Percentiles rank a stretch among this genome's conserved stretches.
Evolutionary conservation across 2,329 filamentous ascomycete genomes (phyloP).

Genomic region (Aspergillus sp.): DNA sequence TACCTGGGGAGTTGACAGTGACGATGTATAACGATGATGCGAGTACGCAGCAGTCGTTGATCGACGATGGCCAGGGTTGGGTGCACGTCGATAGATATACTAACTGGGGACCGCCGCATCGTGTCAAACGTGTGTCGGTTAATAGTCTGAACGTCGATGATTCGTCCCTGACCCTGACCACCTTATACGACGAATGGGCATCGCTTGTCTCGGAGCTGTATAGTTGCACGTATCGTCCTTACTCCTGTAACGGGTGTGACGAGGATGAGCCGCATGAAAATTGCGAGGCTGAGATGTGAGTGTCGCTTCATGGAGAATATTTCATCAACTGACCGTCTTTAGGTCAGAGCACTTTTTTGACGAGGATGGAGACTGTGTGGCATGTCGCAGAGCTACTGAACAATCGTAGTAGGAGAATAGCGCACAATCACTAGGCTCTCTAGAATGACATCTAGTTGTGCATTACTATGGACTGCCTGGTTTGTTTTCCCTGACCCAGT

Average conservation of each 20-base stretch:
- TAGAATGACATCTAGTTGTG: too few species aligned
- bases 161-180: neutral
- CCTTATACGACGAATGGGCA: too few species aligned
- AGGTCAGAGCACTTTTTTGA: conserved; percentile 15
- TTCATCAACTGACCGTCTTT: neutral
- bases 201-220: too few species aligned
- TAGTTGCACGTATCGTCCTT: too few species aligned
- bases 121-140: neutral
- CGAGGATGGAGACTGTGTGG: conserved; percentile 10
- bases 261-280: neutral
- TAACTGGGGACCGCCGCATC: neutral
- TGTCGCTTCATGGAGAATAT: neutral
- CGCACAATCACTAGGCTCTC: too few species aligned
- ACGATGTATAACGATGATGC: neutral
- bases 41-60: neutral
- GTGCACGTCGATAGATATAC: neutral
- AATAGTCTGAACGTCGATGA: neutral
- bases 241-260: too few species aligned
- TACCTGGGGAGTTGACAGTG: conserved; percentile 3
- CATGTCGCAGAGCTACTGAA: neutral
- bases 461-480: too few species aligned
- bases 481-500: too few species aligned
- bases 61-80: neutral
- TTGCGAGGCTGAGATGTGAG: neutral
- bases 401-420: neutral